phyloP scores from a whole-genome alignment of 176 grass and related monocot species.

The Lolium multiflorum region DNA sequence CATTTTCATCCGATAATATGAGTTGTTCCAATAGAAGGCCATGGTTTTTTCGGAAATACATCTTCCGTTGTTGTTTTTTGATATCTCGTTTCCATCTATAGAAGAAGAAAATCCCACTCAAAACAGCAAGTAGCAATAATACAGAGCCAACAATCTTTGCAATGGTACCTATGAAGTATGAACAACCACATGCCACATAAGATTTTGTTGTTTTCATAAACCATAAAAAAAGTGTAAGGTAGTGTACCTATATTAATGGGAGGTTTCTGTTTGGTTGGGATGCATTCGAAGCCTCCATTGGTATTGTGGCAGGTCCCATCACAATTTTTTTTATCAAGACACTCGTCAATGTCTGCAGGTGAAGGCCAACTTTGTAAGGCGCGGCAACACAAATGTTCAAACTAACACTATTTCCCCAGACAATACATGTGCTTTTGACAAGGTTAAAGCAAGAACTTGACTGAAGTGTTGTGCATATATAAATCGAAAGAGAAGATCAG shows the following conservation, averaged over 20 bases:
- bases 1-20: not conserved
- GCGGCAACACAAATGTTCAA: not conserved
- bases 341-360: not conserved
- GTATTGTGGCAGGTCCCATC: constrained; percentile 3
- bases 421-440: not conserved
- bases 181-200: not conserved
- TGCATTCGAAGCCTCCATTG: not conserved
- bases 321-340: not conserved
- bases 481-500: not conserved
- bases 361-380: not conserved
- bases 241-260: not conserved
- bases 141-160: not conserved
- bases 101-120: not conserved
- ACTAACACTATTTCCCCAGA: not conserved
- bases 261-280: not conserved
- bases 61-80: not conserved
- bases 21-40: constrained; percentile 1
- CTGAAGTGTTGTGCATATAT: not conserved
- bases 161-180: not conserved
- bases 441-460: not conserved
- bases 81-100: not conserved
- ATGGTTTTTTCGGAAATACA: not conserved
- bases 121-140: not conserved
- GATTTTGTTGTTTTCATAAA: not conserved
- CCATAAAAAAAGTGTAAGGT: not conserved